phyloP scores from a whole-genome alignment of 441 rosid species.

The Euphorbia corollata region DNA sequence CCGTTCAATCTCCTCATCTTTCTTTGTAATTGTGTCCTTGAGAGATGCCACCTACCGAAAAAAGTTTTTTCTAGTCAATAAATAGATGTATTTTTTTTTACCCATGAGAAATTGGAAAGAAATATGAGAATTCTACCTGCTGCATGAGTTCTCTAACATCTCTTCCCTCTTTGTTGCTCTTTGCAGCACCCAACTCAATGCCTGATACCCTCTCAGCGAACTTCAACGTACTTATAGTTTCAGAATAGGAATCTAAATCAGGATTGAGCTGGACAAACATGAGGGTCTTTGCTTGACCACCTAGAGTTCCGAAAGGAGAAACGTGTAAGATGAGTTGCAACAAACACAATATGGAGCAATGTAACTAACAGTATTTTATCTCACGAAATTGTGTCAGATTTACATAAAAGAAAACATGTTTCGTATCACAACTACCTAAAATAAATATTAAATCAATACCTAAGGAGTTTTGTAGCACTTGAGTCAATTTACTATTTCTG shows the following conservation, averaged over 20 bases:
- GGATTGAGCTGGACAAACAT: slow-evolving; percentile 41
- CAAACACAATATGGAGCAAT: neutral
- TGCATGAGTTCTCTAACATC: slow-evolving; percentile 30
- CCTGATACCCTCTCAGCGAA: slow-evolving; percentile 41
- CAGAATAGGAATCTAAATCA: slow-evolving; percentile 30
- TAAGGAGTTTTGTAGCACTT: slow-evolving; percentile 33
- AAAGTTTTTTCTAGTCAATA: slow-evolving; percentile 7
- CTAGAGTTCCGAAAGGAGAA: slow-evolving; percentile 14
- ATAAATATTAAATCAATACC: slow-evolving; percentile 17
- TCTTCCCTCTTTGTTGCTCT: slow-evolving; percentile 30
- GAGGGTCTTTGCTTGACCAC: slow-evolving; percentile 38
- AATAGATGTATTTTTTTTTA: neutral
- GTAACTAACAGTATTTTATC: neutral
- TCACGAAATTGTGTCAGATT: neutral
- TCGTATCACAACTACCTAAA: neutral
- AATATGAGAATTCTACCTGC: slow-evolving; percentile 21
- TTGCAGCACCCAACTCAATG: slow-evolving; percentile 37
- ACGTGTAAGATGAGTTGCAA: neutral
- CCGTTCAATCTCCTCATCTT: slow-evolving; percentile 31
- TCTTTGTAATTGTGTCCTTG: slow-evolving; percentile 25
- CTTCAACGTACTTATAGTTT: slow-evolving; percentile 33
- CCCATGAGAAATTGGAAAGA: neutral
- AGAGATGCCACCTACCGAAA: slow-evolving; percentile 26
- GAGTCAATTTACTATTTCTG: slow-evolving; percentile 37
- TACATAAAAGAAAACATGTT: neutral